Base-by-base conservation (phyloP, 805 yeast species). In the Blastobotrys parvus region DNA sequence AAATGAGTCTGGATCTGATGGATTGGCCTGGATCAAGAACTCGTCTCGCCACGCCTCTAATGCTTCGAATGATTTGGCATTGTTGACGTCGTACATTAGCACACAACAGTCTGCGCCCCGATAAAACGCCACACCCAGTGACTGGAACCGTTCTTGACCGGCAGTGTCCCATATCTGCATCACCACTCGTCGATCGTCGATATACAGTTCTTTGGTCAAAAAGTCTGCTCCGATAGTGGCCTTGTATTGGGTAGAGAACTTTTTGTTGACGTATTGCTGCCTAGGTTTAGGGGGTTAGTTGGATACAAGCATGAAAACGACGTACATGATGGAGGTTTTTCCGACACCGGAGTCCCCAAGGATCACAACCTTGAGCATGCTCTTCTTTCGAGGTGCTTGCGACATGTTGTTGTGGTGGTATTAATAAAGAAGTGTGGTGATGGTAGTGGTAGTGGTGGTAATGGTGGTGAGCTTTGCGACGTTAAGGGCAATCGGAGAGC, bases 81-180 rank as follows among this genome's bases (percentile, higher is more conserved):
- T 92, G 49, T 95, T 90, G 39, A 92, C 97, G 60, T 90, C 98
- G 61, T 84, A 90, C 53, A 92, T 94, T 47, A 90, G 72, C 7
- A 90, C 96, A 67, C 97, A 92, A 65, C 97, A 92, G 64, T 92
- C 97, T 1, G 97, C 96, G 30, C 97, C 97, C 56, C 98, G 73
- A 64, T 92, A 90, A 62, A 90, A 90, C 0, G 97, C 97, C 35
- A 90, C 97, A 13, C 97, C 97, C 48, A 90, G 70, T 45, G 94
- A 82, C 66, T 92, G 97, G 72, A 90, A 90, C 57, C 98, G 75
- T 65, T 90, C 98, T 69, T 90, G 98, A 30, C 98, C 98, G 5
- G 97, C 97, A 35, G 98, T 90, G 60, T 90, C 98, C 98, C 98
- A 90, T 43, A 92, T 82, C 52, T 68, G 73, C 72, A 82, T 72